Percentiles rank a stretch among this genome's conserved stretches.
phyloP scores from a whole-genome alignment of 441 rosid genomes.

The Populus tomentosa region DNA sequence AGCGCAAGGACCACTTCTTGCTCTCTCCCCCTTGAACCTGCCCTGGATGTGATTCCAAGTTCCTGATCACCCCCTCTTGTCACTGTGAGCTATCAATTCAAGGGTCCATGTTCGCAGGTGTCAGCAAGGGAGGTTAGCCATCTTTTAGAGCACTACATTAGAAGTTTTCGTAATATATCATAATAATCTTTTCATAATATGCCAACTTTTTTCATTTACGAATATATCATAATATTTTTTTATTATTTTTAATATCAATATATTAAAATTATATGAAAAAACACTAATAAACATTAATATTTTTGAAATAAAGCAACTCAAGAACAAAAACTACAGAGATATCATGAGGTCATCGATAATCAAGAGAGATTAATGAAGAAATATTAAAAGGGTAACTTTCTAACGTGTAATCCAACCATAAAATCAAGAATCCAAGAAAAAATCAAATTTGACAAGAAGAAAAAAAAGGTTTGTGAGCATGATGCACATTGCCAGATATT shows the following conservation, averaged over 20 bases:
- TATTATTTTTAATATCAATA: too few relatives aligned
- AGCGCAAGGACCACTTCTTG: constrained; percentile 12
- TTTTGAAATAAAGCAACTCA: too few relatives aligned
- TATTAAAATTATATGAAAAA: too few relatives aligned
- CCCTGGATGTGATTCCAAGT: constrained; percentile 27
- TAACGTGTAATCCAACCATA: background rate
- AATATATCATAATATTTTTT: too few relatives aligned
- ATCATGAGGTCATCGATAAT: too few relatives aligned
- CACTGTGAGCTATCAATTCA: background rate
- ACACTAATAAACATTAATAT: too few relatives aligned
- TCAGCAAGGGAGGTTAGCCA: background rate
- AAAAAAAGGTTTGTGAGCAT: background rate
- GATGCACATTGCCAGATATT: background rate
- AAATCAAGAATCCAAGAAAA: background rate
- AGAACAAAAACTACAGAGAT: too few relatives aligned
- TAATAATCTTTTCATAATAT: too few relatives aligned
- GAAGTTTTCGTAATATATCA: too few relatives aligned
- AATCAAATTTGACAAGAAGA: background rate
- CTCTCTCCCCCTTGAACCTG: constrained; percentile 24
- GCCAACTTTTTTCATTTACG: too few relatives aligned
- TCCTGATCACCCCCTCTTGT: constrained; percentile 21
- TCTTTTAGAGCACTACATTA: background rate
- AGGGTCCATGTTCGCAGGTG: constrained; percentile 7
- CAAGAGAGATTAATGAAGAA: background rate
- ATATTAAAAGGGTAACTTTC: background rate